Conservation (phyloP, 78 protist species). For the Guillardia theta region DNA sequence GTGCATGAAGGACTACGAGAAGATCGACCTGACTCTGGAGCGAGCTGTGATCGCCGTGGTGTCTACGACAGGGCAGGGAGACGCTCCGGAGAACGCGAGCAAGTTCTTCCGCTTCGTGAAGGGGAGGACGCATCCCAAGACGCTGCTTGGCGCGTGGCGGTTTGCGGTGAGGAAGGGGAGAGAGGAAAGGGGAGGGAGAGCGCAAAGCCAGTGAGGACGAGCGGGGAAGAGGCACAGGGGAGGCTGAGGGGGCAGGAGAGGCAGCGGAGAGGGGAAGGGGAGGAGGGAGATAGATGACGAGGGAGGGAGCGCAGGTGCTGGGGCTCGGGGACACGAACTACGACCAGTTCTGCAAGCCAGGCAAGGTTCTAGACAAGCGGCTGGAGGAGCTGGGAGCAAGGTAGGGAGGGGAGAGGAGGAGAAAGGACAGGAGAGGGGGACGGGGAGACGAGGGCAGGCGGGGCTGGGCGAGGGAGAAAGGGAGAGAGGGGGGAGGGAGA, state of each 20-base stretch:
- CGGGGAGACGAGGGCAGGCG: too few species aligned
- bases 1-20: constrained; percentile 3
- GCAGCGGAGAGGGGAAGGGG: neutral
- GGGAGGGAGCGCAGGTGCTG: constrained; percentile 26
- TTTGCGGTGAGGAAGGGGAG: neutral
- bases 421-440: neutral
- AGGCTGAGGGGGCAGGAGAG: too few species aligned
- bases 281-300: neutral
- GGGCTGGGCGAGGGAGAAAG: neutral
- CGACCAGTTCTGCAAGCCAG: constrained; percentile 60
- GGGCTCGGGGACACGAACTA: constrained; percentile 76
- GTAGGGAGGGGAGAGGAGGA: neutral
- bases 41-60: constrained; percentile 50
- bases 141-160: neutral
- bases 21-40: neutral
- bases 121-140: neutral
- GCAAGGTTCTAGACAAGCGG: constrained; percentile 43
- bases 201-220: too few species aligned
- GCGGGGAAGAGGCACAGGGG: too few species aligned
- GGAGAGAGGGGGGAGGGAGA: neutral
- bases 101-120: constrained; percentile 53
- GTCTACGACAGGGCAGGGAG: constrained; percentile 74
- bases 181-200: too few species aligned
- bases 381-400: constrained; percentile 52
- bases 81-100: constrained; percentile 67